Base-by-base conservation (phyloP, 1,139 yeast genomes). In the Debaryomyces coudertii region DNA sequence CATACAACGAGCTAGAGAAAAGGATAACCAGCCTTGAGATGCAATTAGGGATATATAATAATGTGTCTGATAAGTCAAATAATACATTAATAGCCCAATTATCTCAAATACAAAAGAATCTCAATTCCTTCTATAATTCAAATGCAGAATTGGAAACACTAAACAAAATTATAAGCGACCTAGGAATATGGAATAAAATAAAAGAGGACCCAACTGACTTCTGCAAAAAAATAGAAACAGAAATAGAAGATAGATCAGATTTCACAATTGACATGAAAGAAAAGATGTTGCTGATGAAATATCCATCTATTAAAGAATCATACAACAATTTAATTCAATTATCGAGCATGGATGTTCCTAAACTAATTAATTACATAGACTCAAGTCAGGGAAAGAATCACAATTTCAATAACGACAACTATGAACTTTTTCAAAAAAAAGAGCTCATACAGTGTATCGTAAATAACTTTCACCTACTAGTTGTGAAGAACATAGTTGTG, bases 401-500 rank as follows among this genome's bases (percentile, higher is more conserved):
- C 39, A 47, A 59, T 37, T 54, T 62, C 40, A 52, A 54, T 16
- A 29, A 43, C 4, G 57, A 52, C 29, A 37, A 42, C 6, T 12
- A 43, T 2, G 43, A 39, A 4, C 38, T 61, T 1, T 25, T 44
- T n/a, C 23, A 27, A 6, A 50, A 53, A 23, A 45, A 50, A 36
- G 42, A 44, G 2, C 51, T 52, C 22, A 43, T 66, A 5, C 48
- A 51, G 18, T 51, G 52, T 15, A 25, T 66, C 5, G 46, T 63
- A 2, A 44, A 48, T 7, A 44, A 51, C 15, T 61, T 61, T 43
- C 67, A 66, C 36, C 40, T 50, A 27, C 47, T 68, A 25, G 58
- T 62, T 14, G 51, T 65, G 9, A 69, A 69, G 47, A 65, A 59
- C 41, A 60, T 70, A 60, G 47, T 65, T 15, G 58, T 70, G 7